A percentile compares a stretch with the other conserved stretches of the same genome.
These are phyloP conservation scores for Fusarium tuaranense DNA, from an alignment of 2,329 filamentous ascomycete species.

Conservation along the genomic window DNA sequence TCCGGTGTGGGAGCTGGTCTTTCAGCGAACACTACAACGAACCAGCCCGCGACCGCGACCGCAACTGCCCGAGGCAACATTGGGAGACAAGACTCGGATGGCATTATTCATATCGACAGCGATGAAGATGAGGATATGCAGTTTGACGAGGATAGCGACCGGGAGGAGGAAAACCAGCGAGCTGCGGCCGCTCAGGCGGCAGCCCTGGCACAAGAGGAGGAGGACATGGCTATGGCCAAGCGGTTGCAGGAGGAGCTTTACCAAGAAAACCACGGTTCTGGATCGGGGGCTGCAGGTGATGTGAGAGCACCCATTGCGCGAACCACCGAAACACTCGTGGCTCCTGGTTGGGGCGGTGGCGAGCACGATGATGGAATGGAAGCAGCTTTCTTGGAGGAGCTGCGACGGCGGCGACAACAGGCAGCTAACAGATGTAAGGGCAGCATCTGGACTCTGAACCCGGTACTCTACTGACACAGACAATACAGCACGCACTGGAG, in stretches of 20 bases:
- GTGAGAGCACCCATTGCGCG: conserved; percentile 92
- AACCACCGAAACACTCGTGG: conserved; percentile 91
- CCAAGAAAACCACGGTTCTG: conserved; percentile 57
- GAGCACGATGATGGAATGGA: conserved; percentile 64
- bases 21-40: conserved; percentile 34
- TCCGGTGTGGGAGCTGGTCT: conserved; percentile 50
- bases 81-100: conserved; percentile 51
- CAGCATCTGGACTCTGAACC: not conserved
- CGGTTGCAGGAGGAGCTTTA: conserved; percentile 94
- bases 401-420: conserved; percentile 61
- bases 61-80: conserved; percentile 36
- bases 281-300: conserved; percentile 61
- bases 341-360: conserved; percentile 66
- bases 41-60: conserved; percentile 46
- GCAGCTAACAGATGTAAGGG: conserved; percentile 45
- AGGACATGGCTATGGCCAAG: conserved; percentile 93
- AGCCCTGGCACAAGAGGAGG: conserved; percentile 74
- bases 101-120: conserved; percentile 70
- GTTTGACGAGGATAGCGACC: conserved; percentile 53
- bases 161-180: conserved; percentile 54
- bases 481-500: conserved; percentile 41
- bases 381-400: conserved; percentile 73
- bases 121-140: conserved; percentile 57
- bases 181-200: conserved; percentile 55
- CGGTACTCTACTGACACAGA: conserved; percentile 5